These are phyloP conservation scores for Porcisia hertigi DNA, from an alignment of 208 protist species.

Conservation along the genomic window DNA sequence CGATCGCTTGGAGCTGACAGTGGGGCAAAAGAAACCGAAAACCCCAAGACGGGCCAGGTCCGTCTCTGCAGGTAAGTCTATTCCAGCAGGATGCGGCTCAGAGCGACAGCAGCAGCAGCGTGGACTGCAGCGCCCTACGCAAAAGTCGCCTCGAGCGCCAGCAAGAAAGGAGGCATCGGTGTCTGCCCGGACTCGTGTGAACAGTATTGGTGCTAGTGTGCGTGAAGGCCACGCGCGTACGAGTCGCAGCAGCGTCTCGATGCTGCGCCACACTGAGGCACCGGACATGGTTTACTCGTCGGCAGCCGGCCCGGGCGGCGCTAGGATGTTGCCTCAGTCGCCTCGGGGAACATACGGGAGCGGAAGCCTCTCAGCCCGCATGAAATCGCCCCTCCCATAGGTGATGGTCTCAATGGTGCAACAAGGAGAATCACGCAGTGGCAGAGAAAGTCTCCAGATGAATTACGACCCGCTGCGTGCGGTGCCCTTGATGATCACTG, in stretches of 20 bases:
- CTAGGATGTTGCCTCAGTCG: background rate
- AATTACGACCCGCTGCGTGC: background rate
- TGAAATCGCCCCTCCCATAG: background rate
- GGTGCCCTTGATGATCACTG: background rate
- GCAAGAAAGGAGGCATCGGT: background rate
- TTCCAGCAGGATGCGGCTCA: background rate
- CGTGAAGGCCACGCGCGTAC: background rate
- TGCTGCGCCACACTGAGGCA: background rate
- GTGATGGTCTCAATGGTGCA: too few species aligned
- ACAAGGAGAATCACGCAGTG: background rate
- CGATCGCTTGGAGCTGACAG: background rate
- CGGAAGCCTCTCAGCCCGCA: background rate
- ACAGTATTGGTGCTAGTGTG: constrained; percentile 5
- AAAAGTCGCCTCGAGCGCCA: background rate
- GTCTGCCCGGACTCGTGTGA: constrained; percentile 16
- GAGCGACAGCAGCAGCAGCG: background rate
- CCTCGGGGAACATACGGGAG: background rate
- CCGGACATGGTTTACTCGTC: constrained; percentile 3
- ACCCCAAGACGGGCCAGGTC: background rate
- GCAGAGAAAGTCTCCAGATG: background rate
- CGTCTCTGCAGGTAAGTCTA: background rate
- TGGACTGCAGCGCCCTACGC: background rate
- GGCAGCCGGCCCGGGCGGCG: background rate
- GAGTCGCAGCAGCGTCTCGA: constrained; percentile 3
- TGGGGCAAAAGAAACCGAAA: background rate